A percentile compares a stretch with the other conserved stretches of the same genome.
Evolutionary conservation across 73 alveolate genomes (phyloP).

Genomic region (Symbiodinium natans): DNA sequence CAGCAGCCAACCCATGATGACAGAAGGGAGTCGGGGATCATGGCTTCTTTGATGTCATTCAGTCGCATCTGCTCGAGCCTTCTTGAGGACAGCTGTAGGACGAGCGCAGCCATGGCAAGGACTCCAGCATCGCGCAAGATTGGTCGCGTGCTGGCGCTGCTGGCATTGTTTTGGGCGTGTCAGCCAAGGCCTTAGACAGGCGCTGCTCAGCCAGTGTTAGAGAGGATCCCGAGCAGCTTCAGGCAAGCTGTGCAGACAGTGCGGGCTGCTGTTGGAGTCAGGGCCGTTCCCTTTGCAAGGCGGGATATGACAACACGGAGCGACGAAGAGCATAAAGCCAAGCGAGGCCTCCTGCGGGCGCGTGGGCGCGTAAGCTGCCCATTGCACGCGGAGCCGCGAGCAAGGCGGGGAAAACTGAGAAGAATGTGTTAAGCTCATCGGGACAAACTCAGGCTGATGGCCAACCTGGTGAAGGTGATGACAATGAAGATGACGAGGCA

Average conservation of each 20-base stretch:
- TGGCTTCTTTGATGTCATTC: conserved; percentile 11
- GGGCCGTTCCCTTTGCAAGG: not conserved
- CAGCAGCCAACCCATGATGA: conserved; percentile 14
- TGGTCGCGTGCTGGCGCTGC: conserved; percentile 29
- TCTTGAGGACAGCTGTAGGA: conserved; percentile 20
- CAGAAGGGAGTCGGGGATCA: conserved; percentile 21
- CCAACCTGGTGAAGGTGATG: too few species aligned
- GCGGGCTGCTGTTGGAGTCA: not conserved
- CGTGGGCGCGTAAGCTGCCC: conserved; percentile 17
- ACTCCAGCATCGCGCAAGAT: conserved; percentile 23
- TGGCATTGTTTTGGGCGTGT: conserved; percentile 17
- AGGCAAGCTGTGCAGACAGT: not conserved
- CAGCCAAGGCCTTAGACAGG: conserved; percentile 16
- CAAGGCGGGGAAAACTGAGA: conserved; percentile 11
- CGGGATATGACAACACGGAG: not conserved
- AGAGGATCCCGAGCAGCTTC: conserved; percentile 15
- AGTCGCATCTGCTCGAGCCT: conserved; percentile 2
- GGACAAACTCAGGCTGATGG: conserved; percentile 14
- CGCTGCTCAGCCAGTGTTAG: not conserved
- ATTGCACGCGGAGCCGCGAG: conserved; percentile 19
- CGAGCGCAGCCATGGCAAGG: conserved; percentile 24
- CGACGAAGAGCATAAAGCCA: not conserved
- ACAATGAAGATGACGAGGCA: conserved; percentile 13
- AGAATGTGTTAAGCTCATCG: not conserved
- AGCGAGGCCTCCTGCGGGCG: conserved; percentile 21